phyloP scores from a whole-genome alignment of 164 flowering plant genomes.

The Annona squamosa region DNA sequence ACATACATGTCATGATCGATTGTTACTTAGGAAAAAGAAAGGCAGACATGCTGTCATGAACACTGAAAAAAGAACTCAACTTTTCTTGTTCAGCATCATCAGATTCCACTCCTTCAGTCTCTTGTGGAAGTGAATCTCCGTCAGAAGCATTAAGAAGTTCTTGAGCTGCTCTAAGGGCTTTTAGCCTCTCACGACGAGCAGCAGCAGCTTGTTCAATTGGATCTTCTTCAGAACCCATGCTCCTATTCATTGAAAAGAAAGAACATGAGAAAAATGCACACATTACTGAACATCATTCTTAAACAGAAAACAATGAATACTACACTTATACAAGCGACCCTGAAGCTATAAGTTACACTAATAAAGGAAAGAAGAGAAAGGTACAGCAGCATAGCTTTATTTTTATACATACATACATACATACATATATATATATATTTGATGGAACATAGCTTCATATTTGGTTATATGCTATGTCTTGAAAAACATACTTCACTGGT shows the following conservation, averaged over 20 bases:
- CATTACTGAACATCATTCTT: not conserved
- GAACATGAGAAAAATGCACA: not conserved
- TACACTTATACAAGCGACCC: not conserved
- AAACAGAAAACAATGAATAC: not conserved
- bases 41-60: not conserved
- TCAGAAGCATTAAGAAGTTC: conserved; percentile 56
- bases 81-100: conserved; percentile 27
- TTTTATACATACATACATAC: too few species aligned
- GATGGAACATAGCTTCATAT: too few species aligned
- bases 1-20: too few species aligned
- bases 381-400: too few species aligned
- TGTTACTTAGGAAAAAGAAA: not conserved
- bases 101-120: conserved; percentile 20
- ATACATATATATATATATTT: too few species aligned
- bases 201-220: conserved; percentile 68
- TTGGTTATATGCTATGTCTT: too few species aligned
- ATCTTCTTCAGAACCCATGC: conserved; percentile 58
- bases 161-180: conserved; percentile 75
- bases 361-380: not conserved
- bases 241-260: not conserved
- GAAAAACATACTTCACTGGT: too few species aligned
- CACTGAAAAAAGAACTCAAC: conserved; percentile 24
- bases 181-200: conserved; percentile 69
- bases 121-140: conserved; percentile 28
- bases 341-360: not conserved